These are phyloP conservation scores for Manihot esculenta DNA, from an alignment of 441 rosid genomes.

Conservation along the genomic window DNA sequence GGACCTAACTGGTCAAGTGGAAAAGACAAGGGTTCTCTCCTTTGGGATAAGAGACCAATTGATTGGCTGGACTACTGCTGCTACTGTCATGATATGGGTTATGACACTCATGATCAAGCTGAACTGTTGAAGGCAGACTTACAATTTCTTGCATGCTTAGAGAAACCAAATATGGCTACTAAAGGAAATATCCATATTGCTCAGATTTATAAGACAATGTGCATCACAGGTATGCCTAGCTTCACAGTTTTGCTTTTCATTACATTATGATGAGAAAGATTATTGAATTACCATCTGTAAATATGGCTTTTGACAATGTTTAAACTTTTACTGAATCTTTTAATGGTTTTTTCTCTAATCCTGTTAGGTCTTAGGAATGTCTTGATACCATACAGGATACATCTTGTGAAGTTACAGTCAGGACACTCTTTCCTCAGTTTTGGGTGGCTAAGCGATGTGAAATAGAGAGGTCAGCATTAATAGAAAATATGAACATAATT, in stretches of 20 bases:
- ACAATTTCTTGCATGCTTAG: slow-evolving; percentile 88
- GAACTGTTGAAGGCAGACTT: slow-evolving; percentile 79
- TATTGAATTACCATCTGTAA: not conserved
- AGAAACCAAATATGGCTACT: slow-evolving; percentile 52
- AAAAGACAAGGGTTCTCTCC: slow-evolving; percentile 70
- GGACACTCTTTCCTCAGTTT: slow-evolving; percentile 55
- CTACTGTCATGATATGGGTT: slow-evolving; percentile 96
- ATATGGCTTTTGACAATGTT: not conserved
- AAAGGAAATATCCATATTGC: slow-evolving; percentile 67
- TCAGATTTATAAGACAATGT: slow-evolving; percentile 75
- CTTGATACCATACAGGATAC: slow-evolving; percentile 73
- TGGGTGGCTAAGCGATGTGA: slow-evolving; percentile 59
- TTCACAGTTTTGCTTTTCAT: not conserved
- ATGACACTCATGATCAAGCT: slow-evolving; percentile 84
- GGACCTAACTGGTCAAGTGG: slow-evolving; percentile 99
- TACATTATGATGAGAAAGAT: not conserved
- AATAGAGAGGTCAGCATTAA: slow-evolving; percentile 50
- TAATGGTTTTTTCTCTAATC: slow-evolving; percentile 4
- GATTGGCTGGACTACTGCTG: slow-evolving; percentile 98
- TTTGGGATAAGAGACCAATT: slow-evolving; percentile 94
- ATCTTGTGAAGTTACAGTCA: slow-evolving; percentile 55
- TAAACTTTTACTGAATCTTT: not conserved
- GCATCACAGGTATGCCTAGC: slow-evolving; percentile 58
- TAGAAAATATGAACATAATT: slow-evolving; percentile 43
- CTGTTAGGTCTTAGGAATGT: slow-evolving; percentile 69